Conservation (phyloP, 129 eudicot genomes). For the Flaveria brownii region DNA sequence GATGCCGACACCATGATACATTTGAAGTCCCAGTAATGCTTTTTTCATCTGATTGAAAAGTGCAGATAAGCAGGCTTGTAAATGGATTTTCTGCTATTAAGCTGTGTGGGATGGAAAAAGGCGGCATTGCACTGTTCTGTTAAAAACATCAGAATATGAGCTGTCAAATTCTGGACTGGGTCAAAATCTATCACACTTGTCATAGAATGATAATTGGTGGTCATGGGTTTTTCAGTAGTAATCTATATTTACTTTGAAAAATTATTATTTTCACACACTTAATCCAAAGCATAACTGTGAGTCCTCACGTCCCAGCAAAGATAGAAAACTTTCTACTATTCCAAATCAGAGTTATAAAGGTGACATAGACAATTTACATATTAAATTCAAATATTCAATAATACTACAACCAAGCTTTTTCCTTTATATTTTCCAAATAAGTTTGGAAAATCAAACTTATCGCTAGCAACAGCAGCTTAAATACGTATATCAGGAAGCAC, state of each 20-base stretch:
- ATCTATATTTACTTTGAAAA: slow-evolving; percentile 1
- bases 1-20: slow-evolving; percentile 65
- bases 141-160: slow-evolving; percentile 25
- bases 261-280: slow-evolving; percentile 14
- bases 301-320: background rate
- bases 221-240: slow-evolving; percentile 13
- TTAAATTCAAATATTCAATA: slow-evolving; percentile 17
- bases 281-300: slow-evolving; percentile 13
- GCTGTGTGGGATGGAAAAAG: slow-evolving; percentile 68
- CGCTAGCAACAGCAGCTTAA: slow-evolving; percentile 6
- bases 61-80: slow-evolving; percentile 81
- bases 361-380: background rate
- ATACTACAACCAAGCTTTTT: slow-evolving; percentile 10
- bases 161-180: slow-evolving; percentile 20
- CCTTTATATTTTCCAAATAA: slow-evolving; percentile 1
- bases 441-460: slow-evolving; percentile 4
- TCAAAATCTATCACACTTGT: background rate
- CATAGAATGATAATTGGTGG: slow-evolving; percentile 10
- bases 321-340: slow-evolving; percentile 13
- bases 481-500: background rate
- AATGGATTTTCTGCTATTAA: slow-evolving; percentile 75
- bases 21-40: slow-evolving; percentile 37
- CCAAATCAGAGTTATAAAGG: slow-evolving; percentile 15
- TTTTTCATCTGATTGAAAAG: slow-evolving; percentile 41
- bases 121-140: slow-evolving; percentile 65